Evolutionary conservation across 2,329 filamentous ascomycete species (phyloP), one percentile per base, ranked within the genome.

Genomic region (Phyllosticta citribraziliensis): DNA sequence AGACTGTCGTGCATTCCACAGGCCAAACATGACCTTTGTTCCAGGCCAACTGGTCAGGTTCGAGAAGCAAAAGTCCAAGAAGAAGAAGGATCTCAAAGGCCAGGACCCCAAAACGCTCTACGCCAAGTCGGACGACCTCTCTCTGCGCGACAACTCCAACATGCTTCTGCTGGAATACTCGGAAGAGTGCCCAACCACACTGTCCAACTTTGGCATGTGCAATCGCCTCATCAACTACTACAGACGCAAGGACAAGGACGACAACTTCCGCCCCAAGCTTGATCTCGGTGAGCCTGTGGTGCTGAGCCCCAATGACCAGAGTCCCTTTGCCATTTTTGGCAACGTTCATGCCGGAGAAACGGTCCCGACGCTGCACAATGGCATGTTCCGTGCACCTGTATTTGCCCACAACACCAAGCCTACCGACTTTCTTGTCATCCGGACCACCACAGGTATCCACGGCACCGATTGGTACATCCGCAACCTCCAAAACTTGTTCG

Each of bases 171-270:
- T 97, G 35, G 94, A 99, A 74, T 99, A 99, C 72, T 95, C 91
- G 9, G 94, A 99, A 74, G 91, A 97, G 69, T 88, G 91, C 64
- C 94, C 94, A 0, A 88, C 88, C 10, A 91, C 96, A 63, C 79
- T 99, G 64, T 97, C 93, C 52, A 97, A 96, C 70, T 96, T 97
- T 69, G 94, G 93, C 66, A 99, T 99, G 94, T 92, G 92, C 58
- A 96, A 88, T 72, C 88, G 91, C 58, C 83, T 99, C 62, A 91
- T 97, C 78, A 97, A 99, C 74, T 99, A 97, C 74, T 97, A 97
- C 72, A 88, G 91, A 50, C 86, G 92, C 63, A 91, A 91, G 69
- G 88, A 91, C 56, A 70, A 70, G 70, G 84, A 76, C 35, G 89
- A 95, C 54, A 84, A 85, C 56, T 82, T 84, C 58, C 82, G 89